Evolutionary conservation across 106 monocot genomes (phyloP).

Genomic region (Alisma plantagoaquatica): DNA sequence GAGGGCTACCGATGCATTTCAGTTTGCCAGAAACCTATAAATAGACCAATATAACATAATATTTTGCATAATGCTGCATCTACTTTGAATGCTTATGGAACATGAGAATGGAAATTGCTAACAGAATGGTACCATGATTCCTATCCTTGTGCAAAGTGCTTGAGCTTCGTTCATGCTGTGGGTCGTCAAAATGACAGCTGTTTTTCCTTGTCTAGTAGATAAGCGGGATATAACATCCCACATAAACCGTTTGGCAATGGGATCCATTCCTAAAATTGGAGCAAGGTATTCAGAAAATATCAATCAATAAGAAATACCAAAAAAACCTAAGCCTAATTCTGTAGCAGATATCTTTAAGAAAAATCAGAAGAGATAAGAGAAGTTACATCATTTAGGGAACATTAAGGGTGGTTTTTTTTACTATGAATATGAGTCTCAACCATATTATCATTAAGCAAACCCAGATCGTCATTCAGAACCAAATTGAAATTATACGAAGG

Average conservation of each 20-base stretch:
- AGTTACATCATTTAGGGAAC: too few species aligned
- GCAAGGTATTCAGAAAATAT: background rate
- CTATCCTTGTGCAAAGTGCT: slow-evolving; percentile 85
- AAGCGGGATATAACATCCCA: slow-evolving; percentile 88
- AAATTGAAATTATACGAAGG: too few species aligned
- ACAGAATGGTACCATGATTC: slow-evolving; percentile 62
- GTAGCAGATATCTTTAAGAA: too few species aligned
- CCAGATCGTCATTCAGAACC: too few species aligned
- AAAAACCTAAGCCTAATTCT: background rate
- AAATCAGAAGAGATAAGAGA: too few species aligned
- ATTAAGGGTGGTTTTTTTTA: too few species aligned
- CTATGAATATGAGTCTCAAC: too few species aligned
- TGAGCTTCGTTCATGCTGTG: slow-evolving; percentile 99
- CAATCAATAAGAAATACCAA: background rate
- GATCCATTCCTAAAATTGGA: slow-evolving; percentile 64
- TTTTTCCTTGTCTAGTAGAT: slow-evolving; percentile 76
- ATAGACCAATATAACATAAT: too few species aligned
- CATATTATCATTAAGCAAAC: too few species aligned
- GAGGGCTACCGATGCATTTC: slow-evolving; percentile 82
- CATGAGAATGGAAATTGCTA: background rate
- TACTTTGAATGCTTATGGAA: too few species aligned
- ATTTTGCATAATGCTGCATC: too few species aligned
- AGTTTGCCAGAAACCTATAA: slow-evolving; percentile 57
- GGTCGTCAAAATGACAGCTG: slow-evolving; percentile 83
- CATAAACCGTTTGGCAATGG: slow-evolving; percentile 88